Base-by-base conservation (phyloP, 1,139 yeast species). In the Kluyveromyces marxianus region DNA sequence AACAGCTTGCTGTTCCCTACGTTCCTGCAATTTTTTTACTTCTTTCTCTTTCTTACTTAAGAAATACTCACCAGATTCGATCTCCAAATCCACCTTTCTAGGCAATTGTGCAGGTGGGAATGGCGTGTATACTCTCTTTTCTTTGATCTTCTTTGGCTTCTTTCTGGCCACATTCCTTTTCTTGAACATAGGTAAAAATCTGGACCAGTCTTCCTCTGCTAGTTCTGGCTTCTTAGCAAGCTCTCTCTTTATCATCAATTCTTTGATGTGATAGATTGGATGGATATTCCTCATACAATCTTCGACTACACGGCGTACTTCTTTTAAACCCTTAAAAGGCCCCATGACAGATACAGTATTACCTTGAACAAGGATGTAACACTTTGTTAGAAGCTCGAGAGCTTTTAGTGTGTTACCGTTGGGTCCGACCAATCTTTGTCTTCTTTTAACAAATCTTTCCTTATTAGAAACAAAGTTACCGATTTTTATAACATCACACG, bases 81-180 rank as follows among this genome's bases (percentile, higher is more conserved):
- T 89, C 70, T 90, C 95, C 65, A 90, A 72, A 78, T 94, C 99
- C 68, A 94, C 75, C 85, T 92, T 90, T 74, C 98, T 83, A 62
- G 97, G 98, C 56, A 79, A 78, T 69, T 88, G 99, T 48, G 88
- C 87, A 56, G 98, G 98, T 69, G 99, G 99, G 89, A 94, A 94
- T 62, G 98, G 98, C 31, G 98, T 92, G 77, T 92, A 92, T 3
- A 79, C 83, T 69, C 82, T 88, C 85, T 85, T 85, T 66, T 83
- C 86, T 60, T 66, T 69, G 58, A 70, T 69, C 66, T 76, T 77
- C 71, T 79, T 82, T 53, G 92, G 86, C 74, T 82, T 83, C 83
- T 86, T 87, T 63, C 98, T 82, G 39, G 95, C 95, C 54, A 92
- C 96, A 59, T 89, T 89, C 63, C 92, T 82, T 76, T 90, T 92